Evolutionary conservation across 2,329 filamentous ascomycete genomes (phyloP), one percentile per base, ranked within the genome.

Genomic region (Aspergillus neoniger): DNA sequence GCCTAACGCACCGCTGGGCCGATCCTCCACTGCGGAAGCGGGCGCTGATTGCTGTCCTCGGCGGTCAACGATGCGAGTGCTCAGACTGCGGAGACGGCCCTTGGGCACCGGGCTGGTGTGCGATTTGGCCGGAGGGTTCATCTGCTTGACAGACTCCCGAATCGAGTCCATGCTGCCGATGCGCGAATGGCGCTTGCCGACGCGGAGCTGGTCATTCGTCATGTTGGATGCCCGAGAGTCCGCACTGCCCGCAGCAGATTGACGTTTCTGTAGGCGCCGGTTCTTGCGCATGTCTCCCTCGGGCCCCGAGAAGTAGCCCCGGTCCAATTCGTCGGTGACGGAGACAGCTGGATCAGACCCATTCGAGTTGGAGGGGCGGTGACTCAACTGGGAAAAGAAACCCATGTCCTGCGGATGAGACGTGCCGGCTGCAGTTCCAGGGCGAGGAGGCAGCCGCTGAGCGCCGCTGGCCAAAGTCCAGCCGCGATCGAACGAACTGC

Each of bases 301-400:
- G 15, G 90, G 90, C 3, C 93, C 92, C 7, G 94, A 97, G 72
- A 97, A 96, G 75, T 98, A 98, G 23, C 93, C 94, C 38, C 92
- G 86, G 70, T 98, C 95, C 15, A 91, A 76, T 62, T 96, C 91
- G 58, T 78, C 67, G 55, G 76, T 67, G 12, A 70, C 69, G 38
- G 69, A 68, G 32, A 71, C 69, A 25, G 67, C 67, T 25, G 74
- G 72, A 59, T 77, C 72, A 19, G 71, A 69, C 53, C 70, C 72
- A 64, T 74, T 69, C 9, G 68, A 58, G 15, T 66, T 61, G 7
- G 63, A 52, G 7, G 53, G 39, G 15, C 28, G 53, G 25, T 55
- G 53, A 5, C 38, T 44, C 12, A 41, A 28, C 12, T 32, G 53
- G n/a, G 47, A 28, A 4, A 47, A 28, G 39, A 55, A 23, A 6